Evolutionary conservation across 2,329 filamentous ascomycete species (phyloP), one percentile per base, ranked within the genome.

Genomic region (Aspergillus udagawae): DNA sequence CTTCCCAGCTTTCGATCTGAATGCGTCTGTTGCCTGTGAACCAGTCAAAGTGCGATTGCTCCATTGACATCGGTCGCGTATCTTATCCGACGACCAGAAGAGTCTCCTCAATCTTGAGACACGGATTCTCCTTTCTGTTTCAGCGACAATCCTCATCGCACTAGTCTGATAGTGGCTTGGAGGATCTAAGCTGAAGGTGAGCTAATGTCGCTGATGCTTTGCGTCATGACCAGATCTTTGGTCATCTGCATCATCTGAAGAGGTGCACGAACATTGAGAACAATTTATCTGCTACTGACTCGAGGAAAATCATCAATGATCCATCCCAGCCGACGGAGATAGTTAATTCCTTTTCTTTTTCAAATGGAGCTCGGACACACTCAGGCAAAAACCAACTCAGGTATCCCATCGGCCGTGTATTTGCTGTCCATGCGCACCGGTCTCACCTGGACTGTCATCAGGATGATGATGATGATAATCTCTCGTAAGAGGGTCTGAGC

Each of bases 101-200:
- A 47, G 53, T 51, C 63, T 61, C 63, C 63, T 62, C 58, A 57
- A 48, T 38, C 42, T 35, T 59, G 63, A 63, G 58, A 59, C 61
- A 54, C 63, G 29, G 56, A 54, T 56, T 56, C 6, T 38, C 14
- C 32, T 38, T 17, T 38, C 32, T 38, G 32, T 38, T 38, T 38
- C 47, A 54, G 41, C 42, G 50, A 51, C 38, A 29, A 55, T 52
- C 49, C 49, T 45, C 42, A 49, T 29, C 53, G 57, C 49, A 53
- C 35, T 48, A 38, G 32, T 38, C 32, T 17, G 32, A 17, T 38
- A 14, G 32, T 38, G 32, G 32, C 32, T 38, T 38, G 14, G 4
- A 38, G 32, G 32, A 38, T 38, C 32, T 38, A 17, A 17, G 32
- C 32, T 38, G 32, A n/a, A n/a, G n/a, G n/a, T n/a, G n/a, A n/a